Base-by-base conservation (phyloP, 2,329 filamentous ascomycete genomes). In the Arthrobotrys musiformis region DNA sequence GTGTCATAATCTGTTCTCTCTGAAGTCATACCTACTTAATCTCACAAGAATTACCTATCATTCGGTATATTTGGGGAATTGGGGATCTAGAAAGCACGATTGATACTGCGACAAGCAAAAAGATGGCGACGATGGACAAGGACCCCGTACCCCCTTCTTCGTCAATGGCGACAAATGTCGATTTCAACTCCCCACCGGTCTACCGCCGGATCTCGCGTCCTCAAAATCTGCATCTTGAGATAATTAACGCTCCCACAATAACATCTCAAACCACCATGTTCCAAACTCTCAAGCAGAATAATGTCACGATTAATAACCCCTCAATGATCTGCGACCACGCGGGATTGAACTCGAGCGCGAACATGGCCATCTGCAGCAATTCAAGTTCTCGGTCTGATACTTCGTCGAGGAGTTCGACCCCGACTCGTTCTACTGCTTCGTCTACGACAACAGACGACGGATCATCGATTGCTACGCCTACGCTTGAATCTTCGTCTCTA, bases 151-250 rank as follows among this genome's bases (percentile, higher is more conserved):
- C 33, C 54, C 22, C 30, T 13, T 58, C 54, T 19, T 22, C 17
- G 6, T 15, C 19, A 30, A 24, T n/a, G n/a, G n/a, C n/a, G 33
- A 24, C 44, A 48, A 24, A 48, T 22, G 15, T 48, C 19, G 17
- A 13, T 8, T 24, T 6, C n/a, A 17, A 28, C 9, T 6, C 54
- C 17, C 19, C 30, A 9, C 54, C 33, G 8, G 7, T 58, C 6
- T 58, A 58, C 33, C 54, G 70, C 22, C 62, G 70, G 17, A 40
- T 37, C 46, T 75, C 70, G 28, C 70, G 70, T n/a, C 63, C 70
- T 61, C 70, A 75, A 19, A 68, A 68, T n/a, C 54, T 75, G 0
- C 63, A 75, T 63, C 62, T 75, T 13, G 70, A 75, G 24, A 75
- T 48, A 9, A 48, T 68, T 6, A 24, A 17, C 19, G 11, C 70